Base-by-base conservation (phyloP, 2,329 filamentous ascomycete species). In the Lasiodiplodia gonubiensis region DNA sequence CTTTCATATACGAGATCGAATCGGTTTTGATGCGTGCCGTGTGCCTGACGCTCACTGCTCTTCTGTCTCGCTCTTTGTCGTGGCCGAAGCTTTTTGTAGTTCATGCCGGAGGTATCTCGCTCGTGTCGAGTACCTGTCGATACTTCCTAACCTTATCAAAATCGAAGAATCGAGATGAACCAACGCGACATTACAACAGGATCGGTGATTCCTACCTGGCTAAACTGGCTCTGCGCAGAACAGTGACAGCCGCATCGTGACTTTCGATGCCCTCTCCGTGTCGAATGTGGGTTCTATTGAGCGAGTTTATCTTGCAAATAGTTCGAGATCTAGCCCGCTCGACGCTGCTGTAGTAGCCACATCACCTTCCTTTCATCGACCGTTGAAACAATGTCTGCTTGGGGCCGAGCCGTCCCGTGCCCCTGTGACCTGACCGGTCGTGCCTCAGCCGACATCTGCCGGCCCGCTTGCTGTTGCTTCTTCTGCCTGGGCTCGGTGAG, bases 311-410 rank as follows among this genome's bases (percentile, higher is more conserved):
- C 42, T 46, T 46, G 18, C 42, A 46, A 46, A 46, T 46, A 18
- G 42, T n/a, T n/a, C 42, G 42, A 23, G 49, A 52, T 52, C 25
- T 27, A 52, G 49, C 49, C 49, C 49, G 23, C 49, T 52, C 49
- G 49, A 25, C 12, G 16, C 49, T 21, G 49, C 49, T 30, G 49
- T 21, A 23, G 49, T 30, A 46, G 42, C 42, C 42, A 46, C 42
- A 18, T 27, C 49, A 27, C 49, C 49, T 52, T 52, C 49, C 42
- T 21, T 46, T 18, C 49, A 30, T 52, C 49, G 49, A 18, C 14
- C 23, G 27, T 52, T 52, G 49, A 27, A 27, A 27, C 42, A 46
- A 10, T 33, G 27, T 35, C 52, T 33, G 27, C 52, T 33, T 33
- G 52, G 25, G 25, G 7, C n/a, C 42, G 42, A 46, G 42, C 42